These are phyloP conservation scores for Paracoccidioides lutzii DNA, from an alignment of 2,329 filamentous ascomycete genomes.

Conservation along the genomic window DNA sequence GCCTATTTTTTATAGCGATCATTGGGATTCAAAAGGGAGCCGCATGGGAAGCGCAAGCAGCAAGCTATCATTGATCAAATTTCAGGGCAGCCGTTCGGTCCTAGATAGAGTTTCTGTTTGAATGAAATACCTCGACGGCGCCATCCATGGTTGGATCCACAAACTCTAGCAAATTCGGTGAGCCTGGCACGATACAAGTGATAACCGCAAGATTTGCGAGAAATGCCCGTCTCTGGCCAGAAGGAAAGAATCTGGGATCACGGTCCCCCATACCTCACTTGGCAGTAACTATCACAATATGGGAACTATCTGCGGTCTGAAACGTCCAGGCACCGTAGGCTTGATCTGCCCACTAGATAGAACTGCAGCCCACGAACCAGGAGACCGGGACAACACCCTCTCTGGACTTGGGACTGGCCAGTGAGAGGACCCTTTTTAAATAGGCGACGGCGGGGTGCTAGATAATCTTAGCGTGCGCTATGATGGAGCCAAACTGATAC, in stretches of 20 bases:
- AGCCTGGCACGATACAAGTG: neutral
- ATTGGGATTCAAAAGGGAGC: neutral
- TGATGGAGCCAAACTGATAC: neutral
- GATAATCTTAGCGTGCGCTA: neutral
- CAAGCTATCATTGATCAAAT: neutral
- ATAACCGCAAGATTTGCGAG: too few relatives aligned
- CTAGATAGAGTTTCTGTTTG: neutral
- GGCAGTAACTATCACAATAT: neutral
- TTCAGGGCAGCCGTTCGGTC: neutral
- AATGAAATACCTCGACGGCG: neutral
- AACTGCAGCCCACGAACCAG: constrained; percentile 1
- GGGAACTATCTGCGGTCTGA: too few relatives aligned
- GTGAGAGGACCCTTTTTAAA: neutral
- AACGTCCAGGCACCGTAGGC: neutral
- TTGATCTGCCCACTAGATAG: neutral
- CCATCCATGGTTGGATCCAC: constrained; percentile 3
- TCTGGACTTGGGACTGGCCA: neutral
- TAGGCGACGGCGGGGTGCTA: neutral
- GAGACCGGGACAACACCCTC: constrained; percentile 8
- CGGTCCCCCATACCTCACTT: neutral
- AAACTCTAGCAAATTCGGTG: neutral
- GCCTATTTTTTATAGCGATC: neutral
- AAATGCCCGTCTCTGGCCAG: neutral
- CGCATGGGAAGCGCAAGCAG: neutral
- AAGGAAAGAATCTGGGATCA: neutral